A percentile compares a stretch with the other conserved stretches of the same genome.
Conservation (phyloP, 2,329 filamentous ascomycete species). For the Talaromyces sp. region DNA sequence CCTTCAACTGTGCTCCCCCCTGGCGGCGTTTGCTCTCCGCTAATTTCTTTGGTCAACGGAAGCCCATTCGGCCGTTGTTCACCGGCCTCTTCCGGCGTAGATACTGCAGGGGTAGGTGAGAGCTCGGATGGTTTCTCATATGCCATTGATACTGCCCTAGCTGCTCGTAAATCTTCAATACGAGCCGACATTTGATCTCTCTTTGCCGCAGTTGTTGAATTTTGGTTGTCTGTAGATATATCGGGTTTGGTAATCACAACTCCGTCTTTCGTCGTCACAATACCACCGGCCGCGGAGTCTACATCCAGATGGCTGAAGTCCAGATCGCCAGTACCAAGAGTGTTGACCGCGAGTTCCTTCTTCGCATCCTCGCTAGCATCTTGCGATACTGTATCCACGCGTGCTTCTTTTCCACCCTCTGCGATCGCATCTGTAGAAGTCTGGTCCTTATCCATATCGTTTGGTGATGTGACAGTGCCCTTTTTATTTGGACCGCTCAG, state of each 20-base stretch:
- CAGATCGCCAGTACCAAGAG: conserved; percentile 80
- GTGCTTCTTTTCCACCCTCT: conserved; percentile 20
- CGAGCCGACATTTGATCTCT: conserved; percentile 52
- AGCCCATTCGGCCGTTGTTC: conserved; percentile 23
- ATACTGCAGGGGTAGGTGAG: conserved; percentile 33
- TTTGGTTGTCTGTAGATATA: conserved; percentile 25
- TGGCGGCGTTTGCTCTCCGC: conserved; percentile 61
- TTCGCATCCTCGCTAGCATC: conserved; percentile 40
- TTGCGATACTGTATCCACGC: conserved; percentile 11
- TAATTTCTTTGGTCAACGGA: conserved; percentile 23
- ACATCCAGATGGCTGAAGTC: conserved; percentile 87
- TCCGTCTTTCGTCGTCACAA: conserved; percentile 33
- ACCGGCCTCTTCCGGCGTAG: conserved; percentile 30
- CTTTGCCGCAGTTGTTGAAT: conserved; percentile 30
- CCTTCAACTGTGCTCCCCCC: conserved; percentile 61
- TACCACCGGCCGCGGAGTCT: conserved; percentile 28
- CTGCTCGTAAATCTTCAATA: conserved; percentile 55
- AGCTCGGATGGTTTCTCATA: conserved; percentile 44
- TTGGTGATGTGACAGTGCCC: conserved; percentile 27
- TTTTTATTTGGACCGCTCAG: conserved; percentile 48
- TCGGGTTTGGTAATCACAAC: conserved; percentile 33
- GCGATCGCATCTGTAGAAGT: conserved; percentile 18
- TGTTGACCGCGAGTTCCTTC: conserved; percentile 76
- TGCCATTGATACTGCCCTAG: conserved; percentile 57
- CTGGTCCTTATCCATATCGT: conserved; percentile 8